Conservation (phyloP, 2,329 filamentous ascomycete genomes). For the Ciborinia camelliae region DNA sequence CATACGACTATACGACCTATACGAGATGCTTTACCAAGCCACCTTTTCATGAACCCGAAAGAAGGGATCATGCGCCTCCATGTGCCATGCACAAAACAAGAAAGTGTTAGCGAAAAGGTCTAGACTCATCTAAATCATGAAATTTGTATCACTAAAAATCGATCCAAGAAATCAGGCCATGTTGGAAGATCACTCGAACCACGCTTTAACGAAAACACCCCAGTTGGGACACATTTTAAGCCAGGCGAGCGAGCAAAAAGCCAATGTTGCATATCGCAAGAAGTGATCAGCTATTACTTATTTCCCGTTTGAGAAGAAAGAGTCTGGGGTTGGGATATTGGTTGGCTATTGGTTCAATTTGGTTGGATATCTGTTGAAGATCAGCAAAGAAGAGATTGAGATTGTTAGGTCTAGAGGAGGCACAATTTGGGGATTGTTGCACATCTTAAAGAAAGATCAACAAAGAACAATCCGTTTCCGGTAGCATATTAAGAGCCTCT, state of each 20-base stretch:
- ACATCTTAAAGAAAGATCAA: slow-evolving; percentile 10
- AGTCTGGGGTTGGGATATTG: background rate
- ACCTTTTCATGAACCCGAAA: slow-evolving; percentile 2
- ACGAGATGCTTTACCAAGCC: no score
- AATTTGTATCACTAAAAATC: slow-evolving; percentile 11
- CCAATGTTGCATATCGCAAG: slow-evolving; percentile 3
- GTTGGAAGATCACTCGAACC: slow-evolving; percentile 8
- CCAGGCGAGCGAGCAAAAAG: background rate
- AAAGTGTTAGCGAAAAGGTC: slow-evolving; percentile 8
- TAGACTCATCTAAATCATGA: slow-evolving; percentile 16
- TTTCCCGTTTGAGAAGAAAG: background rate
- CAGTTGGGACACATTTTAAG: background rate
- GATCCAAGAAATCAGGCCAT: slow-evolving; percentile 15
- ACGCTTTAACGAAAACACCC: background rate
- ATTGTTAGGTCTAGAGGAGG: background rate
- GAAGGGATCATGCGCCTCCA: slow-evolving; percentile 1
- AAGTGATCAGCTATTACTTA: background rate
- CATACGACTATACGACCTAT: no score
- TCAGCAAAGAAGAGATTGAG: background rate
- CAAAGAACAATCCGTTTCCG: slow-evolving; percentile 4
- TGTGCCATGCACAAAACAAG: background rate
- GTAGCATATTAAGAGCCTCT: background rate
- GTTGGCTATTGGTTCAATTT: no score
- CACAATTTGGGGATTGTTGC: slow-evolving; percentile 6
- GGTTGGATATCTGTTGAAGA: background rate